Conservation (phyloP, 2,329 filamentous ascomycete species). For the Colletotrichum sp. region DNA sequence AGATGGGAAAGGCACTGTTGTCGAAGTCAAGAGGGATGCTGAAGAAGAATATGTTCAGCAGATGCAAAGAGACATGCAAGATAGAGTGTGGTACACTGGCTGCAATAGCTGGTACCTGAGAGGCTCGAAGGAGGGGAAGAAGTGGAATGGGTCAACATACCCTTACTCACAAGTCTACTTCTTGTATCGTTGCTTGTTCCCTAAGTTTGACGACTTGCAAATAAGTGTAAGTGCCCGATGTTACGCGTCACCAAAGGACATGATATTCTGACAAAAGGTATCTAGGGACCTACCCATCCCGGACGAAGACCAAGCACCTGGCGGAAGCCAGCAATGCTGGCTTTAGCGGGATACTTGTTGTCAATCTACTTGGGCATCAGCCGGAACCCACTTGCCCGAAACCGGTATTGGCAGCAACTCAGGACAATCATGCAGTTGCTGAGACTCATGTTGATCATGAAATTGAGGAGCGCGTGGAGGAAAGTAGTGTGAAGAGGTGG, state of each 20-base stretch:
- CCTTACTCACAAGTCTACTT: conserved; percentile 38
- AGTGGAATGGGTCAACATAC: conserved; percentile 40
- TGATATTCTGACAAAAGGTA: not conserved
- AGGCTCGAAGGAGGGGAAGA: conserved; percentile 25
- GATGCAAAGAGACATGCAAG: conserved; percentile 35
- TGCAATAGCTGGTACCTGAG: conserved; percentile 43
- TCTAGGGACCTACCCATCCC: not conserved
- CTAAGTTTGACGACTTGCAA: conserved; percentile 34
- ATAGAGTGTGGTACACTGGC: conserved; percentile 34
- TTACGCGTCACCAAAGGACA: not conserved
- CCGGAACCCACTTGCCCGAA: not conserved
- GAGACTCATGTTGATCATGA: not conserved
- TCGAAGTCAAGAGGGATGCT: conserved; percentile 37
- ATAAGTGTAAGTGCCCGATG: conserved; percentile 33
- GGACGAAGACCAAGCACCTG: not conserved
- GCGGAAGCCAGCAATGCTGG: not conserved
- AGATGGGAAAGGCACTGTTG: conserved; percentile 32
- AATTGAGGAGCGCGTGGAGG: not conserved
- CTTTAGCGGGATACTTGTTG: not conserved
- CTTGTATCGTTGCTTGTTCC: conserved; percentile 43
- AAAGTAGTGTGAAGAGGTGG: not conserved
- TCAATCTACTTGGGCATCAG: not conserved
- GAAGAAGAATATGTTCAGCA: conserved; percentile 36
- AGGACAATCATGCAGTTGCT: not conserved
- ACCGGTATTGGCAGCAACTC: not conserved